Evolutionary conservation across 495 filamentous ascomycete species (phyloP), one percentile per base, ranked within the genome.

Genomic region (Clohesyomyces aquaticus): DNA sequence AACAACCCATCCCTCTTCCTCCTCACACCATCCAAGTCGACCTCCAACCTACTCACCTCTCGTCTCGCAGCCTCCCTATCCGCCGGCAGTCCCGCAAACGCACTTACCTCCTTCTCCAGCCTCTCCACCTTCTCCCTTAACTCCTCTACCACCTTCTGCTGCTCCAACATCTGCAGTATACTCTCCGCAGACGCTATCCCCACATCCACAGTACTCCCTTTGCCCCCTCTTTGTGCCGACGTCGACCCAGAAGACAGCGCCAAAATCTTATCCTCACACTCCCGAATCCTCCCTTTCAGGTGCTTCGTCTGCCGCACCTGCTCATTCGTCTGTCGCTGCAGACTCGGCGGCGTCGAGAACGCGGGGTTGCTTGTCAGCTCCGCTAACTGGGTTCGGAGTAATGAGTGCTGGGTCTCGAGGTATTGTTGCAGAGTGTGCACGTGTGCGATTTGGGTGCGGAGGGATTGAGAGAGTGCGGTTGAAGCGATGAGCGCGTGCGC

Each of bases 1-100:
- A 93, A 90, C 65, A 91, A 80, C 26, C 72, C 79, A 71, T 95
- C 89, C 47, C 91, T 81, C 63, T 81, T 73, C 64, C 74, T 76
- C 45, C 76, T 85, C 46, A 90, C 73, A 19, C 76, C 73, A 25
- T 78, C 74, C 27, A 93, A 73, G 69, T 91, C 86, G 12, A 70
- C 74, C 50, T 88, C 81, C 60, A 90, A 69, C 42, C 78, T 76
- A 67, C 88, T 87, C 43, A 93, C 80, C 72, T 87, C 84, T 16
- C 79, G 70, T 61, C 86, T 79, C 23, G 91, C 90, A 25, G 81
- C 79, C 51, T 87, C 81, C 26, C 81, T 74, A 65, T 93, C 87
- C 14, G 83, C 83, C 12, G 91, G 88, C 60, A 96, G 71, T 8
- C 87, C 85, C 61, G 85, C 81, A 66, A 88, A 93, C 2, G 75